Conservation (phyloP, 331 rosid genomes). For the Acacia concinna region DNA sequence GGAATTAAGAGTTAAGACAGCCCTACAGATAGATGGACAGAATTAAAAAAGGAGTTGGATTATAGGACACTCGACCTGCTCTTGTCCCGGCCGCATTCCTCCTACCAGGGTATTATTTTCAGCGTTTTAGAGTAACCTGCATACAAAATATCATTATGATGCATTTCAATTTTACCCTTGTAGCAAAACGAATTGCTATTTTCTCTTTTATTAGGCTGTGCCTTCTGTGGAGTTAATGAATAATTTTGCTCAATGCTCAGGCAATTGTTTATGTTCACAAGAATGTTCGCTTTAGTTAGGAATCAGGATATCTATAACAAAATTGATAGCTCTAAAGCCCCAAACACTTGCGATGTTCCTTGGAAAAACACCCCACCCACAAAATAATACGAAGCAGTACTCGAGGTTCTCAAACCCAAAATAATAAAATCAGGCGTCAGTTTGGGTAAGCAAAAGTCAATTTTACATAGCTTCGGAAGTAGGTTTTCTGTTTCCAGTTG, state of each 20-base stretch:
- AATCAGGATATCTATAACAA: not conserved
- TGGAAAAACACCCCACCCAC: not conserved
- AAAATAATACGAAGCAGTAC: not conserved
- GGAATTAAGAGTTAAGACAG: constrained; percentile 39
- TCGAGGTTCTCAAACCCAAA: not conserved
- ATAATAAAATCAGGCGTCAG: not conserved
- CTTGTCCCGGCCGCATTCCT: constrained; percentile 29
- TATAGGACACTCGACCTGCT: constrained; percentile 29
- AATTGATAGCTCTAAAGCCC: not conserved
- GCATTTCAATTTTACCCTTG: constrained; percentile 20
- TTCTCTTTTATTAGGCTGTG: constrained; percentile 28
- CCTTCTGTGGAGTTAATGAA: constrained; percentile 9
- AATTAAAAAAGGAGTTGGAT: constrained; percentile 30
- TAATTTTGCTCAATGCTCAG: constrained; percentile 27
- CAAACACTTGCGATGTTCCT: not conserved
- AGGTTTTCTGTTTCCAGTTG: not conserved
- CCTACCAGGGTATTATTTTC: constrained; percentile 23
- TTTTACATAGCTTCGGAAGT: not conserved
- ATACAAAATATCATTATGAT: constrained; percentile 24
- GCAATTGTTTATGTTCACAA: not conserved
- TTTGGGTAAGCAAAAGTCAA: not conserved
- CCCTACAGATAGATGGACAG: constrained; percentile 38
- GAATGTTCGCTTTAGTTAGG: not conserved
- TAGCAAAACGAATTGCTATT: constrained; percentile 37
- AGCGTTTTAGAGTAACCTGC: constrained; percentile 22